Evolutionary conservation across 1,284 basidiomycete genomes (phyloP), one percentile per base, ranked within the genome.

Genomic region (Salmacisia buchloeana): DNA sequence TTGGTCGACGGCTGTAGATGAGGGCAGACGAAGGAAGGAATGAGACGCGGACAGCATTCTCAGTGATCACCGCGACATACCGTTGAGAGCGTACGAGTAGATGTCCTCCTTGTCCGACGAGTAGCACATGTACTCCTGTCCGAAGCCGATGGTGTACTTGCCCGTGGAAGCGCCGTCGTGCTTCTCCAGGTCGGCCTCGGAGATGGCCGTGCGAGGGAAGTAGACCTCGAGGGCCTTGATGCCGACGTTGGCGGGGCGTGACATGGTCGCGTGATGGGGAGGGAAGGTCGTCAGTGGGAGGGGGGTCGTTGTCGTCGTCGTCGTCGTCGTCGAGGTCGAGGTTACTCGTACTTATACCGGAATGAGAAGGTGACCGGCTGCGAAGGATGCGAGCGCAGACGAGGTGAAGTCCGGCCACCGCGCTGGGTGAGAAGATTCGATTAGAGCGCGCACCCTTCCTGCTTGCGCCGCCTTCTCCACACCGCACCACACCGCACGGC

Each of bases 71-170:
- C 18, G 9, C 18, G 21, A 82, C 89, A 66, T 69, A 94, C 94
- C 92, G 73, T 91, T 94, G 71, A 98, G 82, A 58, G 92, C 89
- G 81, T 97, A 94, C 33, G 94, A 96, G 86, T 97, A 96, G 85
- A 98, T 96, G 83, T 98, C 94, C 82, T 97, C 94, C 68, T 72
- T 73, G 85, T 96, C 93, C 80, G 96, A 93, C 68, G 90, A 91
- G 85, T 90, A 96, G 38, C 92, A 91, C 94, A 98, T 98, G 85
- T 87, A 94, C 82, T 97, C 88, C 82, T 97, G 92, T 65, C 94
- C 96, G 56, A 99, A 89, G 78, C 96, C 96, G 80, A 98, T 97
- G 75, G 96, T 99, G 85, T 99, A 98, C 83, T 98, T 97, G 72
- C 96, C 94, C 81, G 92, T 88, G 69, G 92, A 83, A 45, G 96